phyloP scores from a whole-genome alignment of 768 basidiomycete genomes.

The Hericium rajendrae region DNA sequence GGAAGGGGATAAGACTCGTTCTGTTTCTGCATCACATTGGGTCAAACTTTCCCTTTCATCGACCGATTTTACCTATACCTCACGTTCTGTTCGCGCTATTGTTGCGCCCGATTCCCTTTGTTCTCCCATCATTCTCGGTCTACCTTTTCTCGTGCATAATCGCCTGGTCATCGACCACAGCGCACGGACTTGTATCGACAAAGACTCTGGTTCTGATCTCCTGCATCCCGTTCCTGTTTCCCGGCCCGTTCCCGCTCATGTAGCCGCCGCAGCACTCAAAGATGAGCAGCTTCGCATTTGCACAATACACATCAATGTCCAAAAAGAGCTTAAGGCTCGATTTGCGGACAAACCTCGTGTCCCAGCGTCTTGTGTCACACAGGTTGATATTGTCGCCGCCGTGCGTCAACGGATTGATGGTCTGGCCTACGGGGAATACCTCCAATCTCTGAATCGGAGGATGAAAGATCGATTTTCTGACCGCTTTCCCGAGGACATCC shows the following conservation, averaged over 20 bases:
- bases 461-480: conserved; percentile 11
- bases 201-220: not conserved
- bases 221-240: not conserved
- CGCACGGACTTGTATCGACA: not conserved
- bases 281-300: not conserved
- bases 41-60: not conserved
- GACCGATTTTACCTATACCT: conserved; percentile 3
- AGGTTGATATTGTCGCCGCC: not conserved
- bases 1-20: not conserved
- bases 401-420: not conserved
- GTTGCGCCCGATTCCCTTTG: conserved; percentile 17
- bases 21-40: not conserved
- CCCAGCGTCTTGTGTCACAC: too few species aligned
- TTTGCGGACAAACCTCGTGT: too few species aligned
- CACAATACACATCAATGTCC: not conserved
- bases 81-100: conserved; percentile 12
- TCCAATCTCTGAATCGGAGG: not conserved
- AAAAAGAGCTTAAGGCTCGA: not conserved
- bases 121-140: conserved; percentile 23
- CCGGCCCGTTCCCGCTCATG: not conserved
- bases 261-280: too few species aligned
- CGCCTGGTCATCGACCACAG: not conserved
- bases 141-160: not conserved
- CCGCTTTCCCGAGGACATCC: conserved; percentile 15
- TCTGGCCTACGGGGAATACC: not conserved